A percentile compares a stretch with the other conserved stretches of the same genome.
These are phyloP conservation scores for Theobroma cacao DNA, from an alignment of 345 rosid species.

Conservation along the genomic window DNA sequence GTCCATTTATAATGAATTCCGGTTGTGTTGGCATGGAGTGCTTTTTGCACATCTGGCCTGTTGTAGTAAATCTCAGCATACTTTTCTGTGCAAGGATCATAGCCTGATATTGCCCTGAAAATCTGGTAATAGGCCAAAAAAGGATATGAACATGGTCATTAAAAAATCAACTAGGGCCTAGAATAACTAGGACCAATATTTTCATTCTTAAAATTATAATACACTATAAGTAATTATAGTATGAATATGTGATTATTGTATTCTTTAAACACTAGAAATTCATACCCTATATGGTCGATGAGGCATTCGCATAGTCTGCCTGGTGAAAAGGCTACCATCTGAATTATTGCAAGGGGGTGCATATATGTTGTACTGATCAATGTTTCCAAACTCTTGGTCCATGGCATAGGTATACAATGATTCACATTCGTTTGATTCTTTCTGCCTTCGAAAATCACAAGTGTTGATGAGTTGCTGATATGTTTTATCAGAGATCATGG, in stretches of 20 bases:
- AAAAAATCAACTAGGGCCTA: neutral
- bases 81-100: slow-evolving; percentile 98
- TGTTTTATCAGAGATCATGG: slow-evolving; percentile 91
- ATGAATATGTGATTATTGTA: neutral
- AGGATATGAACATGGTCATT: neutral
- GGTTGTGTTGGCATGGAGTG: slow-evolving; percentile 80
- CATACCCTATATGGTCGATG: slow-evolving; percentile 56
- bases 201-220: neutral
- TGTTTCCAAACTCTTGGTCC: slow-evolving; percentile 94
- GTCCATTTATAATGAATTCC: slow-evolving; percentile 88
- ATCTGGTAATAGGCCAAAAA: slow-evolving; percentile 29
- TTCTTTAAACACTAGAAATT: neutral
- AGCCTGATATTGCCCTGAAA: slow-evolving; percentile 63
- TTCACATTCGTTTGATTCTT: slow-evolving; percentile 87
- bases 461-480: slow-evolving; percentile 75
- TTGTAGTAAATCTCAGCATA: slow-evolving; percentile 95
- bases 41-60: slow-evolving; percentile 82
- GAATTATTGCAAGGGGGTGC: slow-evolving; percentile 89
- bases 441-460: slow-evolving; percentile 76
- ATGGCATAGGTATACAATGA: slow-evolving; percentile 83
- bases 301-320: slow-evolving; percentile 55
- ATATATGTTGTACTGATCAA: slow-evolving; percentile 93
- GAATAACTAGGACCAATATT: neutral
- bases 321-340: slow-evolving; percentile 47
- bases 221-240: neutral